phyloP scores from a whole-genome alignment of 192 early-diverging fungal genomes.

The Entomortierella lignicola region DNA sequence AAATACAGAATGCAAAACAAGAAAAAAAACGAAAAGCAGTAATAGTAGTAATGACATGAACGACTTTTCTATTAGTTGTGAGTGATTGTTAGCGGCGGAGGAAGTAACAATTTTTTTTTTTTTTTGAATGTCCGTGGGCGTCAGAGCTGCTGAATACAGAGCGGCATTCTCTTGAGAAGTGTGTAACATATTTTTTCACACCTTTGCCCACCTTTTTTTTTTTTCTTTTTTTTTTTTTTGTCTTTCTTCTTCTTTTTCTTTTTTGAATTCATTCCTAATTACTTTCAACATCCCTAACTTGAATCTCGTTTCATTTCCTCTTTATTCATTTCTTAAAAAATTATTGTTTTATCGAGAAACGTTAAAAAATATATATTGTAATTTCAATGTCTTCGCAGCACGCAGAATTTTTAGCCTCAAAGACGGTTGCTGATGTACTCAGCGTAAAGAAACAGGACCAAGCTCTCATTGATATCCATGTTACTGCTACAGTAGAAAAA shows the following conservation, averaged over 20 bases:
- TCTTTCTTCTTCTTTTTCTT: neutral
- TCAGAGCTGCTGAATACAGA: too few relatives aligned
- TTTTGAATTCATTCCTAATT: neutral
- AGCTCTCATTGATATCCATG: slow-evolving; percentile 59
- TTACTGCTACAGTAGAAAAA: slow-evolving; percentile 63
- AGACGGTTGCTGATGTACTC: slow-evolving; percentile 53
- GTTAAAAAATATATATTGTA: too few relatives aligned
- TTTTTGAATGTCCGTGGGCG: neutral
- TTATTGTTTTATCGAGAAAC: neutral
- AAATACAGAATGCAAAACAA: neutral
- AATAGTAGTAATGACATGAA: too few relatives aligned
- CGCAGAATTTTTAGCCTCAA: slow-evolving; percentile 37
- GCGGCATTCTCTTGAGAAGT: neutral
- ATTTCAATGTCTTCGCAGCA: slow-evolving; percentile 45
- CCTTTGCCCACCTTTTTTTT: neutral
- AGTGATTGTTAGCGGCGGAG: too few relatives aligned
- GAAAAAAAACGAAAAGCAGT: too few relatives aligned
- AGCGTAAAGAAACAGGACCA: slow-evolving; percentile 31
- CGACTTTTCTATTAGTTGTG: too few relatives aligned
- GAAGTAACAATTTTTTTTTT: slow-evolving; percentile 3
- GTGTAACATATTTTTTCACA: too few relatives aligned
- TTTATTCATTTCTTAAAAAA: neutral
- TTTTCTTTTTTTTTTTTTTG: neutral
- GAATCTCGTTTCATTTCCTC: neutral
- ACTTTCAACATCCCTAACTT: neutral